phyloP scores from a whole-genome alignment of 495 filamentous ascomycete genomes.

The Lichenothelia convexa region DNA sequence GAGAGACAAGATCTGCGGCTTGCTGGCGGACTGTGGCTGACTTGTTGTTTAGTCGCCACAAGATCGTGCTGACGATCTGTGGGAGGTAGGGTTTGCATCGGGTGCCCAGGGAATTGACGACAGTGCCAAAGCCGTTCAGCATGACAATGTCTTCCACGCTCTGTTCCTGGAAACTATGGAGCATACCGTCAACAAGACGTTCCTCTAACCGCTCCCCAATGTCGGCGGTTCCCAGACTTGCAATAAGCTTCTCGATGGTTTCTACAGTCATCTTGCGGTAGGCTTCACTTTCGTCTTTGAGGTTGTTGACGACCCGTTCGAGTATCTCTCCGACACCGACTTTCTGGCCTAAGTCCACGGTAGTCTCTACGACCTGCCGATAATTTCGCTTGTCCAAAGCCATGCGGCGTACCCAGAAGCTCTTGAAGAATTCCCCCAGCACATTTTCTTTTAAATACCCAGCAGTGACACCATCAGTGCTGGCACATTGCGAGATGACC shows the following conservation, averaged over 20 bases:
- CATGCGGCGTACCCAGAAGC: slow-evolving; percentile 96
- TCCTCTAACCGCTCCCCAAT: slow-evolving; percentile 86
- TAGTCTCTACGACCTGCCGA: slow-evolving; percentile 92
- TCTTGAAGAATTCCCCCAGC: slow-evolving; percentile 91
- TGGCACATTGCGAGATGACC: slow-evolving; percentile 91
- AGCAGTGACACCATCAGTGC: slow-evolving; percentile 86
- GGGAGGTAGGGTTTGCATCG: slow-evolving; percentile 93
- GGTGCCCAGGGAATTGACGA: slow-evolving; percentile 85
- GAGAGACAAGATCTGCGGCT: slow-evolving; percentile 87
- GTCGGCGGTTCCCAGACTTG: slow-evolving; percentile 80
- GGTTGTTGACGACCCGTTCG: slow-evolving; percentile 77
- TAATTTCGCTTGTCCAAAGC: slow-evolving; percentile 95
- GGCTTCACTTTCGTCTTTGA: slow-evolving; percentile 95
- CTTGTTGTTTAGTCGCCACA: slow-evolving; percentile 98
- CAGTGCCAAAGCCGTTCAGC: slow-evolving; percentile 96
- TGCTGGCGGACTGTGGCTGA: slow-evolving; percentile 90
- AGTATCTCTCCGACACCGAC: slow-evolving; percentile 90
- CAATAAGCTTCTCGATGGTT: slow-evolving; percentile 89
- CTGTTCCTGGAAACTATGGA: slow-evolving; percentile 96
- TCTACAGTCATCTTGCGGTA: slow-evolving; percentile 99
- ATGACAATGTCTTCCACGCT: slow-evolving; percentile 91
- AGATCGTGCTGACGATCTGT: slow-evolving; percentile 87
- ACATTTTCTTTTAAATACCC: slow-evolving; percentile 90
- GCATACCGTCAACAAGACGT: slow-evolving; percentile 84
- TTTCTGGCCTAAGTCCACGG: slow-evolving; percentile 92